Conservation (phyloP, 331 rosid genomes). For the Malus hybrid region DNA sequence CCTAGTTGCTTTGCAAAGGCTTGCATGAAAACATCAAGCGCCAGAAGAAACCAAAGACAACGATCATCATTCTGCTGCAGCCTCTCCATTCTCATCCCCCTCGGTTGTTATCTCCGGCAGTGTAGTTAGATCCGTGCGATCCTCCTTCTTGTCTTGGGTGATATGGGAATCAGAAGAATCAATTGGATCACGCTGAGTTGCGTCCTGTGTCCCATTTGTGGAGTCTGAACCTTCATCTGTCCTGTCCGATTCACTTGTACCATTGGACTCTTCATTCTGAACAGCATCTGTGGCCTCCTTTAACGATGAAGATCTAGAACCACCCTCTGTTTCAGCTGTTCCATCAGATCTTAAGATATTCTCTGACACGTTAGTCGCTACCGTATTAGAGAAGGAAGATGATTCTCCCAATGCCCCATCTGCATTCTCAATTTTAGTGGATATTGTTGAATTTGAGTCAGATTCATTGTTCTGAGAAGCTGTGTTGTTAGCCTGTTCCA, state of each 20-base stretch:
- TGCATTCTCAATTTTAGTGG: slow-evolving; percentile 28
- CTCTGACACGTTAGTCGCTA: slow-evolving; percentile 21
- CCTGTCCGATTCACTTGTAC: slow-evolving; percentile 19
- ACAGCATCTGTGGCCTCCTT: slow-evolving; percentile 34
- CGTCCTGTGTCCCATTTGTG: slow-evolving; percentile 23
- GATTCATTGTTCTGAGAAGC: slow-evolving; percentile 24
- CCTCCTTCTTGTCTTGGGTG: slow-evolving; percentile 33
- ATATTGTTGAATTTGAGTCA: slow-evolving; percentile 12
- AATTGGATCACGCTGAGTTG: slow-evolving; percentile 48
- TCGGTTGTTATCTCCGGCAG: slow-evolving; percentile 44
- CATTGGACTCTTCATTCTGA: slow-evolving; percentile 35
- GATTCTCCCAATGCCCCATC: slow-evolving; percentile 28
- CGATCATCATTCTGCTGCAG: slow-evolving; percentile 39
- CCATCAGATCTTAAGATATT: slow-evolving; percentile 19
- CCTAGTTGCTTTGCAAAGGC: slow-evolving; percentile 10
- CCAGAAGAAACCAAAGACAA: slow-evolving; percentile 7
- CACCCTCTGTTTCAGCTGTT: slow-evolving; percentile 28
- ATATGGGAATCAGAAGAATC: slow-evolving; percentile 47
- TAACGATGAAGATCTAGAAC: slow-evolving; percentile 5
- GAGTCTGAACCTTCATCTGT: slow-evolving; percentile 19
- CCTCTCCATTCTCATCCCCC: slow-evolving; percentile 35
- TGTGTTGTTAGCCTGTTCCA: slow-evolving; percentile 19
- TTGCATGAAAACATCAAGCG: slow-evolving; percentile 12
- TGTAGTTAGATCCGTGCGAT: slow-evolving; percentile 43
- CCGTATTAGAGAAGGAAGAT: slow-evolving; percentile 13